These are phyloP conservation scores for Psilocybe azurescens DNA, from an alignment of 768 basidiomycete species.

Conservation along the genomic window DNA sequence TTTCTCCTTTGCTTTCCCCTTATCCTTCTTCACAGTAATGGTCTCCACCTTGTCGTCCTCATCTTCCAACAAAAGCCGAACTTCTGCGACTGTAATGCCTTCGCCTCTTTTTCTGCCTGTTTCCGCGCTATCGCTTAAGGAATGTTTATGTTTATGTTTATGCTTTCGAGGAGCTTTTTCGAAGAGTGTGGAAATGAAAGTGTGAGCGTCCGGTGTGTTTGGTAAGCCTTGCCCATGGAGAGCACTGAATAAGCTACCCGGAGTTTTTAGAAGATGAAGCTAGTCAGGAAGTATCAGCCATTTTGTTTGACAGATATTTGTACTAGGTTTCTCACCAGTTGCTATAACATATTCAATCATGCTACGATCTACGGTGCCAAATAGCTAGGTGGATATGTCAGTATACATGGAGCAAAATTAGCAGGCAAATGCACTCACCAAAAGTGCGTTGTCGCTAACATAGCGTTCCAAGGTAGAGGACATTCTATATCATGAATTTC, in stretches of 20 bases:
- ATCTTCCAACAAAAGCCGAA: slow-evolving; percentile 89
- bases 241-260: slow-evolving; percentile 77
- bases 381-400: slow-evolving; percentile 53
- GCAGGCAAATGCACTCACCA: slow-evolving; percentile 44
- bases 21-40: slow-evolving; percentile 41
- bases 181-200: slow-evolving; percentile 82
- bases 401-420: background rate
- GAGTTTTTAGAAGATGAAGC: slow-evolving; percentile 84
- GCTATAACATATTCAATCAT: slow-evolving; percentile 90
- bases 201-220: slow-evolving; percentile 77
- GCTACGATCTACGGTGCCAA: slow-evolving; percentile 83
- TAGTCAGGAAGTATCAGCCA: slow-evolving; percentile 26
- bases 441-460: slow-evolving; percentile 79
- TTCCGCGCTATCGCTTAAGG: slow-evolving; percentile 49
- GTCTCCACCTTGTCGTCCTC: slow-evolving; percentile 52
- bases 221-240: slow-evolving; percentile 83
- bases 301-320: background rate
- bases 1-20: slow-evolving; percentile 32
- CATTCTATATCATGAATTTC: slow-evolving; percentile 40
- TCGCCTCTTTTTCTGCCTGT: slow-evolving; percentile 79
- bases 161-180: slow-evolving; percentile 77
- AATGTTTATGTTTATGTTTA: slow-evolving; percentile 72
- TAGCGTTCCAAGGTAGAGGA: slow-evolving; percentile 70
- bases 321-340: slow-evolving; percentile 56
- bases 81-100: slow-evolving; percentile 68